These are phyloP conservation scores for Solanum chilense DNA, from an alignment of 257 asterid species.

Conservation along the genomic window DNA sequence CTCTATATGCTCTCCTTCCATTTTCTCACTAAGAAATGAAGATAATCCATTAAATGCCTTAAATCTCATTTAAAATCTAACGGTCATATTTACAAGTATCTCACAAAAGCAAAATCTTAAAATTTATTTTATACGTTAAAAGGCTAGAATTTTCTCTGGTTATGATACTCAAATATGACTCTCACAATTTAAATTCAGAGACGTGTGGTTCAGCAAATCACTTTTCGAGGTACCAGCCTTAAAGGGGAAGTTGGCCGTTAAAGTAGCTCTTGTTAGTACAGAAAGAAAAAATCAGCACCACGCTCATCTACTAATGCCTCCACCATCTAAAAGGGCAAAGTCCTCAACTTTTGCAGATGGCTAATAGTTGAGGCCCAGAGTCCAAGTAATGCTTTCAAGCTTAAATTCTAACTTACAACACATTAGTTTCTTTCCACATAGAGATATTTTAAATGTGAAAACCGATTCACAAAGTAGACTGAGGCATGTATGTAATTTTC, in stretches of 20 bases:
- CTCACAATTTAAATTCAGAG: neutral
- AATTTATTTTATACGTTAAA: too few relatives aligned
- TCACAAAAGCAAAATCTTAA: neutral
- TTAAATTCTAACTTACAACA: neutral
- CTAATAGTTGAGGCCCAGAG: neutral
- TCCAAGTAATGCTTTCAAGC: neutral
- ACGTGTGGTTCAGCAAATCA: neutral
- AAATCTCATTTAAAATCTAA: neutral
- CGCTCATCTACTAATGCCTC: neutral
- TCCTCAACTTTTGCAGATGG: neutral
- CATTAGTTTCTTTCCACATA: neutral
- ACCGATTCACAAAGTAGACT: neutral
- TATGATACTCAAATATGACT: neutral
- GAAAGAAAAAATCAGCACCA: neutral
- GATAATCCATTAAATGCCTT: neutral
- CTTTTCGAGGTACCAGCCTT: neutral
- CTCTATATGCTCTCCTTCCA: neutral
- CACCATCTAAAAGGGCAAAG: neutral
- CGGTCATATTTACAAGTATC: neutral
- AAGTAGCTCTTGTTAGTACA: neutral
- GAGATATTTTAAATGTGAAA: neutral
- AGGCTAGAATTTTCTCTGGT: neutral
- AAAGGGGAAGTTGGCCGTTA: neutral
- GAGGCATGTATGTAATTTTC: neutral
- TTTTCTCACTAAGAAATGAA: neutral